Base-by-base conservation (phyloP, 306 rosid species). In the Castanea sativa region DNA sequence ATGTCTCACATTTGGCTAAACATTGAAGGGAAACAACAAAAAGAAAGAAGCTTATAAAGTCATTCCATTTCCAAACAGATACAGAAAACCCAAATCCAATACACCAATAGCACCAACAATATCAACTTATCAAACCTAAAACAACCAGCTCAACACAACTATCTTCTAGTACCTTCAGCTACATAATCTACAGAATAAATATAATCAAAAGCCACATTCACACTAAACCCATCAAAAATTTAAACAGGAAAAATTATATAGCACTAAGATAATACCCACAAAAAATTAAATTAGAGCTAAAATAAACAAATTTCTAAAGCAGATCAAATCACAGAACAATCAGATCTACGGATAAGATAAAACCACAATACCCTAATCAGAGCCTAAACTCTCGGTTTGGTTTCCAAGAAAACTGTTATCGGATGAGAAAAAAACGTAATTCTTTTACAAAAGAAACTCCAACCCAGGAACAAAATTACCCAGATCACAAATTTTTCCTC, bases 281-380 rank as follows among this genome's bases (percentile, higher is more conserved):
- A 63, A 57, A 41, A 33, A 21, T 35, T 20, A 13, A 12, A 57
- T 43, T 55, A 68, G 27, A 20, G 57, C 15, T 19, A 23, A 49
- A 55, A 35, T 69, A 61, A 33, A 45, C 19, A 5, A 78, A 81
- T 19, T 74, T 16, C 73, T 19, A 69, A 61, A 81, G 69, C 71
- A 41, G 69, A 76, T 76, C 38, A 12, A 61, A 60, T 5, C 6
- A 53, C 12, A 69, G 65, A 73, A 65, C 18, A 41, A 21, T 71
- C 80, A 84, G 87, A 87, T 86, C 90, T 87, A 71, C 83, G 51
- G 1, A 76, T 20, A 72, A 9, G 45, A 67, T 6, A 60, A 49
- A 68, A 29, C 55, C 12, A 76, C 73, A n/a, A 51, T 27, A 49
- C 75, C 74, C 76, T 53, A 21, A 56, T 55, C 78, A 63, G 75